Conservation (phyloP, 768 basidiomycete species). For the Gloeostereum incarnatum region DNA sequence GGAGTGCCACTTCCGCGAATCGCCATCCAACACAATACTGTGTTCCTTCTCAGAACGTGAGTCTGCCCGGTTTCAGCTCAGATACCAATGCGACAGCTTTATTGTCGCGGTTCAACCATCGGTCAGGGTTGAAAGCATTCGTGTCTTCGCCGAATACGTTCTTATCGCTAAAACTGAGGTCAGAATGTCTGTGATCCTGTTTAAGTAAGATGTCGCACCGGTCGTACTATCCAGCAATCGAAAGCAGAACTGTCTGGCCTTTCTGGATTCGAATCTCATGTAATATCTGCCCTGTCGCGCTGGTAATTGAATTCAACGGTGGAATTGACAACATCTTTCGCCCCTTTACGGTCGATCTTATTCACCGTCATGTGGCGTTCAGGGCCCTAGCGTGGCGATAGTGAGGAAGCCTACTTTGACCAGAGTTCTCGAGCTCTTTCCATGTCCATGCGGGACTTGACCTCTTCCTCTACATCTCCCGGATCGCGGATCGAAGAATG, state of each 20-base stretch:
- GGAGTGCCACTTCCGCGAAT: slow-evolving; percentile 15
- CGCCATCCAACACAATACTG: slow-evolving; percentile 19
- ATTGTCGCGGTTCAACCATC: no score
- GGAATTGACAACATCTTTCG: slow-evolving; percentile 33
- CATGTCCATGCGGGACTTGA: slow-evolving; percentile 10
- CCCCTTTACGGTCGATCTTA: slow-evolving; percentile 21
- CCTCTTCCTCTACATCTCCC: slow-evolving; percentile 7
- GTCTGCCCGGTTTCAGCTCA: slow-evolving; percentile 6
- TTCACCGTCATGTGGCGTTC: no score
- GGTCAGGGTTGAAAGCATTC: no score
- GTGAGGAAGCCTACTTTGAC: slow-evolving; percentile 9
- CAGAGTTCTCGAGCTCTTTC: slow-evolving; percentile 21
- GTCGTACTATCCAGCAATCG: slow-evolving; percentile 27
- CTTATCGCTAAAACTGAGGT: no score
- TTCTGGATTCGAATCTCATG: slow-evolving; percentile 22
- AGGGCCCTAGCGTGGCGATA: background rate
- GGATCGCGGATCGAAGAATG: slow-evolving; percentile 54
- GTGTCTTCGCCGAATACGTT: no score
- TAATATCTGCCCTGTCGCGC: slow-evolving; percentile 23
- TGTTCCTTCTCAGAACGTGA: slow-evolving; percentile 16
- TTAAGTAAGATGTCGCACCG: slow-evolving; percentile 19
- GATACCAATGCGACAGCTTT: no score
- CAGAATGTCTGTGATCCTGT: no score
- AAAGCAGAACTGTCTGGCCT: slow-evolving; percentile 23
- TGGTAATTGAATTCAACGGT: no score